Evolutionary conservation across 2,329 filamentous ascomycete genomes (phyloP).

Genomic region (Paecilomyces fulvus): DNA sequence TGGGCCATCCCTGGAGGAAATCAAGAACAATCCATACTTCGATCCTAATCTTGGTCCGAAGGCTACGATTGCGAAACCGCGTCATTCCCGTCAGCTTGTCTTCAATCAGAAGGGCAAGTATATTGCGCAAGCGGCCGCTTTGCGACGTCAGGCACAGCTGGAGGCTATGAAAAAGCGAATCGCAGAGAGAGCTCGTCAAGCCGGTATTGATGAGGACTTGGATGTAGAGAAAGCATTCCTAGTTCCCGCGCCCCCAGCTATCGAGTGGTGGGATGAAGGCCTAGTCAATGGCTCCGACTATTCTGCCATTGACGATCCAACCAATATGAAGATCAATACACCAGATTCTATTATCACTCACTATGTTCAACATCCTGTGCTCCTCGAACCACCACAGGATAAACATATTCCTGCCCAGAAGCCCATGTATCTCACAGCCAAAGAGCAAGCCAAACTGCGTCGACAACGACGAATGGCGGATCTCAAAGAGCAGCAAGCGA

Average conservation of each 20-base stretch:
- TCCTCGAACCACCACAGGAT: constrained; percentile 85
- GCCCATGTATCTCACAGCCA: constrained; percentile 82
- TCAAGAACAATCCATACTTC: constrained; percentile 71
- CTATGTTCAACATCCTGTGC: constrained; percentile 87
- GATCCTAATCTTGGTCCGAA: constrained; percentile 60
- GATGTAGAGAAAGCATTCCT: constrained; percentile 85
- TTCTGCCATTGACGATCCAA: constrained; percentile 55
- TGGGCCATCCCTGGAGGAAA: constrained; percentile 50
- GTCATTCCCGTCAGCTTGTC: constrained; percentile 66
- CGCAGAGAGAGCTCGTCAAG: constrained; percentile 75
- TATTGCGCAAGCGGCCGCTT: constrained; percentile 83
- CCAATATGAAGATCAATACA: constrained; percentile 63
- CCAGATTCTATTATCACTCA: constrained; percentile 81
- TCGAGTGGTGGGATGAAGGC: constrained; percentile 98
- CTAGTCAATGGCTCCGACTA: constrained; percentile 70
- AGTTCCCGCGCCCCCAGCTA: constrained; percentile 70
- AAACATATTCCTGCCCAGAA: constrained; percentile 71
- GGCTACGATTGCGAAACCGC: constrained; percentile 49
- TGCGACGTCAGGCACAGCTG: constrained; percentile 76
- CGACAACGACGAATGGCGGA: constrained; percentile 86
- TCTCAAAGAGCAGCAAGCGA: constrained; percentile 91
- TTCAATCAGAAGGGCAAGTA: constrained; percentile 98
- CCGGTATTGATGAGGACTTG: constrained; percentile 86
- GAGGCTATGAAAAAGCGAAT: constrained; percentile 95
- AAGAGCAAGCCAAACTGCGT: constrained; percentile 85